These are phyloP conservation scores for Cornus suecica DNA, from an alignment of 148 eudicot species.

Conservation along the genomic window DNA sequence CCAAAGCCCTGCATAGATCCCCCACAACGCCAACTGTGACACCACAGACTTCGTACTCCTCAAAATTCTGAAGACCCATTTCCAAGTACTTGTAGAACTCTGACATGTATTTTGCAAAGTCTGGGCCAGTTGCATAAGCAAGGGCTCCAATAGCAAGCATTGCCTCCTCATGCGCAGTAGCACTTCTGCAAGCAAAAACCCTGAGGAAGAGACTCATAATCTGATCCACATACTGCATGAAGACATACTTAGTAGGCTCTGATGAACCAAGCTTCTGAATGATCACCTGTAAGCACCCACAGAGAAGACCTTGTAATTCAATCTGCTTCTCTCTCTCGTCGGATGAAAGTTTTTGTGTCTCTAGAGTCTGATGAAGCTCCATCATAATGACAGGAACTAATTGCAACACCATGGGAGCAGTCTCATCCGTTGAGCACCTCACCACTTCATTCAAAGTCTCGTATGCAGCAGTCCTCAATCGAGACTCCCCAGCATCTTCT, in stretches of 20 bases:
- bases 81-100: constrained; percentile 85
- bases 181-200: constrained; percentile 81
- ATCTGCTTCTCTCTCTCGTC: constrained; percentile 78
- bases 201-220: constrained; percentile 78
- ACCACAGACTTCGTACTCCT: constrained; percentile 91
- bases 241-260: constrained; percentile 56
- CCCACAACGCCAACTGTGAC: constrained; percentile 95
- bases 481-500: constrained; percentile 86
- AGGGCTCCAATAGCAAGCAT: constrained; percentile 95
- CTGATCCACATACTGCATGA: constrained; percentile 80
- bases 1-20: constrained; percentile 84
- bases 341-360: constrained; percentile 68
- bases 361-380: constrained; percentile 87
- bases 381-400: constrained; percentile 81
- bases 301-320: constrained; percentile 89
- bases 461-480: constrained; percentile 85
- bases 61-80: constrained; percentile 93
- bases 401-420: constrained; percentile 75
- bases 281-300: constrained; percentile 92
- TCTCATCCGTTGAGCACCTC: constrained; percentile 90
- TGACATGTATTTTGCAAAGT: constrained; percentile 73
- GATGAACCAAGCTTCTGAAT: constrained; percentile 87
- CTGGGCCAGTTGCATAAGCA: constrained; percentile 77
- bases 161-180: constrained; percentile 95
- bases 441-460: constrained; percentile 95